A percentile compares a stretch with the other conserved stretches of the same genome.
Conservation (phyloP, 2,329 filamentous ascomycete genomes). For the Phialophora macrospora region DNA sequence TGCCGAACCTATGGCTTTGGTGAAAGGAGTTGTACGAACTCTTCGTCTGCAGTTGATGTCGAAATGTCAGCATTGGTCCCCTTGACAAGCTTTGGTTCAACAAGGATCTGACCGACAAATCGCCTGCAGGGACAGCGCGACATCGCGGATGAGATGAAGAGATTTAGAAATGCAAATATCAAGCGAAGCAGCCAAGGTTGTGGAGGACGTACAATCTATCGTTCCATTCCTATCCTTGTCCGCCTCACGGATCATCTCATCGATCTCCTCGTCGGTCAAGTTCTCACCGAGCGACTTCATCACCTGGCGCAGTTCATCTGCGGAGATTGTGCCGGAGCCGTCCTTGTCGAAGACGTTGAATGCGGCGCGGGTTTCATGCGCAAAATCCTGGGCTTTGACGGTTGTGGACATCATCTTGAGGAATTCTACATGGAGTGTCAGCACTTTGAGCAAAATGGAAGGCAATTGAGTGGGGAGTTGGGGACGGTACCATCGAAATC, state of each 20-base stretch:
- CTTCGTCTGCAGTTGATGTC: conserved; percentile 33
- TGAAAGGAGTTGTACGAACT: conserved; percentile 39
- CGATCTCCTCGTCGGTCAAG: conserved; percentile 66
- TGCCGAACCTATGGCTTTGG: conserved; percentile 31
- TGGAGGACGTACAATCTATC: conserved; percentile 61
- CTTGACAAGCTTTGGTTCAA: neutral
- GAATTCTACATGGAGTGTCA: conserved; percentile 56
- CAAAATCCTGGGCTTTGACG: conserved; percentile 65
- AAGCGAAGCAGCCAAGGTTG: neutral
- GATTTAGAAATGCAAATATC: neutral
- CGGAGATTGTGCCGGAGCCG: conserved; percentile 68
- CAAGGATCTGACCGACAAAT: neutral
- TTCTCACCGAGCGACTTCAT: conserved; percentile 70
- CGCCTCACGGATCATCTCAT: conserved; percentile 69
- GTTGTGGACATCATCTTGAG: conserved; percentile 69
- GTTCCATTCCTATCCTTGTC: conserved; percentile 68
- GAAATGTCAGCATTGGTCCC: neutral
- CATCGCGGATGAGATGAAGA: neutral
- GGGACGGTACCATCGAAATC: conserved; percentile 61
- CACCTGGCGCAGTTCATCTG: conserved; percentile 65
- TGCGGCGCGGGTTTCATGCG: conserved; percentile 67
- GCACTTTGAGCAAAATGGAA: no score
- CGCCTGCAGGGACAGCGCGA: neutral
- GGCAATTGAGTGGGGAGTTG: neutral
- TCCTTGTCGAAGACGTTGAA: conserved; percentile 70